Percentiles rank a stretch among this genome's conserved stretches.
These are phyloP conservation scores for Barnettozyma siamensis DNA, from an alignment of 805 yeast species.

Conservation along the genomic window DNA sequence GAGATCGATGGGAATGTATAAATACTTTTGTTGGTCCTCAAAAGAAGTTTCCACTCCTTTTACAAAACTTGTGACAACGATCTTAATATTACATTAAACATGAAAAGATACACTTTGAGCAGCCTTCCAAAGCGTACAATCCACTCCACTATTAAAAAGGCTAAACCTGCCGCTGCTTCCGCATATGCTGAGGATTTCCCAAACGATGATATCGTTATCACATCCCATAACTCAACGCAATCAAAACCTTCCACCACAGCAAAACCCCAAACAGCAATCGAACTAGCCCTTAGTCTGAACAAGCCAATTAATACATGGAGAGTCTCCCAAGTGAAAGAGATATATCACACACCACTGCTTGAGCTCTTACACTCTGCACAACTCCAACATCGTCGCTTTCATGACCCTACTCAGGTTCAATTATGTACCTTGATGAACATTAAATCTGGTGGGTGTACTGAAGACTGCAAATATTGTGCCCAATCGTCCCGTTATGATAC, in stretches of 20 bases:
- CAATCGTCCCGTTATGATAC: constrained; percentile 67
- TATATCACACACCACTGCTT: constrained; percentile 61
- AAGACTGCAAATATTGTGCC: constrained; percentile 78
- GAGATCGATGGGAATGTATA: too few species aligned
- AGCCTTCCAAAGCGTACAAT: constrained; percentile 1
- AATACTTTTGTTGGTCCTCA: too few species aligned
- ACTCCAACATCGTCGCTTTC: constrained; percentile 57
- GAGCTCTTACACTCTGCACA: constrained; percentile 58
- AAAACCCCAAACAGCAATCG: constrained; percentile 13
- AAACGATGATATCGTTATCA: neutral
- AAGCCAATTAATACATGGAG: constrained; percentile 47
- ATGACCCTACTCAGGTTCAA: constrained; percentile 66
- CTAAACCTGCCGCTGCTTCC: neutral
- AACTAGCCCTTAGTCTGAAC: constrained; percentile 27
- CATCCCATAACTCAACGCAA: neutral
- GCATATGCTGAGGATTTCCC: neutral
- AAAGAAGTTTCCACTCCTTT: too few species aligned
- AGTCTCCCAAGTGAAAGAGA: constrained; percentile 48
- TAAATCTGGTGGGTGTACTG: constrained; percentile 78
- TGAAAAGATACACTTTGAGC: constrained; percentile 2
- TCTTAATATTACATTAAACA: too few species aligned
- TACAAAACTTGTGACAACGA: too few species aligned
- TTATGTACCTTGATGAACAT: constrained; percentile 70
- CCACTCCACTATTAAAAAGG: constrained; percentile 1
- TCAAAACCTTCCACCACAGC: neutral